phyloP scores from a whole-genome alignment of 1,284 basidiomycete species.

The Ceratobasidium sp. region DNA sequence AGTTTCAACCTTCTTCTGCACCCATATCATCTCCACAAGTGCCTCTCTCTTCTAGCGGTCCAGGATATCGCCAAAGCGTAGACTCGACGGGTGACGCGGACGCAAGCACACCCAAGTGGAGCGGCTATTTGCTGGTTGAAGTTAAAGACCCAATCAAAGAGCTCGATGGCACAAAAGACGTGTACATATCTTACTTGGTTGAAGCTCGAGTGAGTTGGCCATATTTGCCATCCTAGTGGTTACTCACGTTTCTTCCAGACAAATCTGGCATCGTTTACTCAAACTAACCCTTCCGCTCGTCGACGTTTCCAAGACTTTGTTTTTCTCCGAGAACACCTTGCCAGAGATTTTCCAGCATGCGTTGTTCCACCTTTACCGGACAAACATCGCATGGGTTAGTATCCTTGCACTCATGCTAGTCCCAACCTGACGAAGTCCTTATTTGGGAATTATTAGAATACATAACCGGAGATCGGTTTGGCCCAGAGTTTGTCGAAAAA shows the following conservation, averaged over 20 bases:
- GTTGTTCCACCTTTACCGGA: constrained; percentile 96
- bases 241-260: constrained; percentile 61
- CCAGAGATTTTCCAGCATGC: constrained; percentile 93
- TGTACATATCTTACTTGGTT: constrained; percentile 94
- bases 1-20: constrained; percentile 49
- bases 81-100: constrained; percentile 32
- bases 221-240: neutral
- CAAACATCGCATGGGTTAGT: constrained; percentile 92
- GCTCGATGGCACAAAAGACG: constrained; percentile 93
- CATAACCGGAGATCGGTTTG: constrained; percentile 96
- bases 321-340: constrained; percentile 88
- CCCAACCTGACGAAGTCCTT: neutral
- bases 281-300: constrained; percentile 73
- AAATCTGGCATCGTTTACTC: constrained; percentile 80
- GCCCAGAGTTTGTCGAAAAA: constrained; percentile 94
- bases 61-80: constrained; percentile 34
- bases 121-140: constrained; percentile 83
- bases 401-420: neutral
- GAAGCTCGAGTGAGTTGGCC: constrained; percentile 81
- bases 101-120: constrained; percentile 72
- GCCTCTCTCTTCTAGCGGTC: constrained; percentile 6
- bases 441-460: constrained; percentile 70
- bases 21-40: constrained; percentile 44
- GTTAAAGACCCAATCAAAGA: constrained; percentile 96
- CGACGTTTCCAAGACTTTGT: constrained; percentile 97